Conservation (phyloP, 1,139 yeast species). For the Ogataea hybrid region DNA sequence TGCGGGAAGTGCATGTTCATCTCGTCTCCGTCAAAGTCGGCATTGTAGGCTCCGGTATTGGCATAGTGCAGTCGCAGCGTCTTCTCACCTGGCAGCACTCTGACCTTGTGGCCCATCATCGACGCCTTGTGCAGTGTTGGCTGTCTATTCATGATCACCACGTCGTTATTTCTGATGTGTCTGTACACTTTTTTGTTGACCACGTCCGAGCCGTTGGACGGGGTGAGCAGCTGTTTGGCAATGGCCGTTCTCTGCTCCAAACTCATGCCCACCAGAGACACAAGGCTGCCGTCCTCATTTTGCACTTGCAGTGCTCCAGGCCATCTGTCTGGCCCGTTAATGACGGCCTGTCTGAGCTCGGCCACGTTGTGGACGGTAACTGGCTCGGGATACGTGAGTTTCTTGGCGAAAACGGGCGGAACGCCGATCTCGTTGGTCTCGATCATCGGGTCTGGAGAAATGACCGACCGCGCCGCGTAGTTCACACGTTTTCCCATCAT, state of each 20-base stretch:
- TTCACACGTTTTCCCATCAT: conserved; percentile 99
- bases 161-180: conserved; percentile 92
- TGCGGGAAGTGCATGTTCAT: conserved; percentile 99
- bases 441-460: conserved; percentile 97
- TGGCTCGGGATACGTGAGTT: conserved; percentile 96
- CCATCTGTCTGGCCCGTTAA: conserved; percentile 97
- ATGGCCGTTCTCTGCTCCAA: conserved; percentile 93
- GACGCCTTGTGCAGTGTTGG: conserved; percentile 99
- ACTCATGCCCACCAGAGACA: conserved; percentile 85
- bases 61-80: conserved; percentile 97
- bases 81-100: conserved; percentile 96
- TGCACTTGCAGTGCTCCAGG: conserved; percentile 98
- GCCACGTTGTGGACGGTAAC: conserved; percentile 93
- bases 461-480: conserved; percentile 98
- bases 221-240: conserved; percentile 93
- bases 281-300: conserved; percentile 90
- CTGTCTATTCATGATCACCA: conserved; percentile 97
- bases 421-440: conserved; percentile 98
- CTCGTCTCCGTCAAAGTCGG: conserved; percentile 99
- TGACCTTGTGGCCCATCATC: conserved; percentile 99
- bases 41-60: conserved; percentile 94
- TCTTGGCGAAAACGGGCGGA: conserved; percentile 96
- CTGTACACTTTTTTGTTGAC: conserved; percentile 90
- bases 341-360: conserved; percentile 90
- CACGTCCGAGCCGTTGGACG: conserved; percentile 47